A percentile compares a stretch with the other conserved stretches of the same genome.
phyloP scores from a whole-genome alignment of 1,139 yeast species.

The Ogataea hybrid region DNA sequence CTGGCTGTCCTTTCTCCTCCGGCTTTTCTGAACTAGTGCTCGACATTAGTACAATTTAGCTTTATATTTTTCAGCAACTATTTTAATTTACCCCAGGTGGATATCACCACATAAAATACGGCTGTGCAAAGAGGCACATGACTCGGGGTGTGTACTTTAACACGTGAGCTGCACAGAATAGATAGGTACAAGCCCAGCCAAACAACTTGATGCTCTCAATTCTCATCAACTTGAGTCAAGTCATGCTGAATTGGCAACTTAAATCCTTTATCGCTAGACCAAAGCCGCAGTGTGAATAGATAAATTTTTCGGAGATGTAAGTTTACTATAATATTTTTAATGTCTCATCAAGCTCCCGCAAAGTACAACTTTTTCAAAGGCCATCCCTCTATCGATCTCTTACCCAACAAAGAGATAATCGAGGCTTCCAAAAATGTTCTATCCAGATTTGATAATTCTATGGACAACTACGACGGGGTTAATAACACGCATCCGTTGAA shows the following conservation, averaged over 20 bases:
- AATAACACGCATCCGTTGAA: conserved; percentile 70
- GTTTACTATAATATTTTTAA: conserved; percentile 4
- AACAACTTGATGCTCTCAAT: too few species aligned
- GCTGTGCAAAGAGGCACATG: too few species aligned
- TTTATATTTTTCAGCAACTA: too few species aligned
- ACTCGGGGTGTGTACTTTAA: too few species aligned
- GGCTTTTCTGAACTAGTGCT: neutral
- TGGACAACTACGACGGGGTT: conserved; percentile 52
- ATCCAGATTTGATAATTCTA: conserved; percentile 36
- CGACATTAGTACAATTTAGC: neutral
- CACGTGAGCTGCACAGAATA: too few species aligned
- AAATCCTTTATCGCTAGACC: too few species aligned
- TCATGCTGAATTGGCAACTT: too few species aligned
- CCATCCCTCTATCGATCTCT: conserved; percentile 64
- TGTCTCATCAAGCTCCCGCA: conserved; percentile 30
- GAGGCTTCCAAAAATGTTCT: conserved; percentile 57
- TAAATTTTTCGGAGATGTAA: neutral
- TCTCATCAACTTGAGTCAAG: too few species aligned
- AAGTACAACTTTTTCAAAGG: conserved; percentile 58
- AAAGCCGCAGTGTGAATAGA: too few species aligned
- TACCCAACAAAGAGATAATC: conserved; percentile 58
- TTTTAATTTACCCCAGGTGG: too few species aligned
- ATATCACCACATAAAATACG: too few species aligned
- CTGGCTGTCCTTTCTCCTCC: neutral
- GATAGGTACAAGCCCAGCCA: too few species aligned